phyloP scores from a whole-genome alignment of 2,329 filamentous ascomycete species.

The Pseudogymnoascus sp. region DNA sequence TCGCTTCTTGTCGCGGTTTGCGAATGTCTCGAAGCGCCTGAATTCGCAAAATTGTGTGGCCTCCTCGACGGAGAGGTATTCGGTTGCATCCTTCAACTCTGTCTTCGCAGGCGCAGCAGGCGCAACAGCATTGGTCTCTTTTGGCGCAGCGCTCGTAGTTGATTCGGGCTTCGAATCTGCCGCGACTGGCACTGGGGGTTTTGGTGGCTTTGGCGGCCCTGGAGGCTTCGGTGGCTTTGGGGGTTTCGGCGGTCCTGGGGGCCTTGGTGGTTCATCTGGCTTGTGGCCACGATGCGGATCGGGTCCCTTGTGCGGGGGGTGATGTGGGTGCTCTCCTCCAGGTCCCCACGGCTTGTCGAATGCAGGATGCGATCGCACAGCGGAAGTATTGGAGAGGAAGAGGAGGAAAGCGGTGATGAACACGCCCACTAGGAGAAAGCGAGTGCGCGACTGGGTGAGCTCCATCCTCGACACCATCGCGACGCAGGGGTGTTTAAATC shows the following conservation, averaged over 20 bases:
- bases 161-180: neutral
- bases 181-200: neutral
- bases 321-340: neutral
- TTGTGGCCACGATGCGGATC: neutral
- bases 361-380: neutral
- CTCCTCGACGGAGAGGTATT: neutral
- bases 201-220: neutral
- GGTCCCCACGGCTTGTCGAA: neutral
- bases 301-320: neutral
- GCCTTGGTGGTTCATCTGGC: neutral
- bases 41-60: slow-evolving; percentile 26
- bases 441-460: neutral
- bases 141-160: neutral
- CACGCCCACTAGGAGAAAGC: neutral
- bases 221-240: neutral
- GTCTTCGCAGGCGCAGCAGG: neutral
- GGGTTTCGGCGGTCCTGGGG: neutral
- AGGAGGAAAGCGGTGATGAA: slow-evolving; percentile 7
- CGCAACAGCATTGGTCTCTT: neutral
- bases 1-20: slow-evolving; percentile 26
- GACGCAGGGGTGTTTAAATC: neutral
- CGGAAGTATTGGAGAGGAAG: neutral
- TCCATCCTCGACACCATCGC: slow-evolving; percentile 4
- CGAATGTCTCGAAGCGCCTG: slow-evolving; percentile 30
- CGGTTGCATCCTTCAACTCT: slow-evolving; percentile 9